A percentile compares a stretch with the other conserved stretches of the same genome.
Conservation (phyloP, 805 yeast genomes). For the Lipomyces starkeyi region DNA sequence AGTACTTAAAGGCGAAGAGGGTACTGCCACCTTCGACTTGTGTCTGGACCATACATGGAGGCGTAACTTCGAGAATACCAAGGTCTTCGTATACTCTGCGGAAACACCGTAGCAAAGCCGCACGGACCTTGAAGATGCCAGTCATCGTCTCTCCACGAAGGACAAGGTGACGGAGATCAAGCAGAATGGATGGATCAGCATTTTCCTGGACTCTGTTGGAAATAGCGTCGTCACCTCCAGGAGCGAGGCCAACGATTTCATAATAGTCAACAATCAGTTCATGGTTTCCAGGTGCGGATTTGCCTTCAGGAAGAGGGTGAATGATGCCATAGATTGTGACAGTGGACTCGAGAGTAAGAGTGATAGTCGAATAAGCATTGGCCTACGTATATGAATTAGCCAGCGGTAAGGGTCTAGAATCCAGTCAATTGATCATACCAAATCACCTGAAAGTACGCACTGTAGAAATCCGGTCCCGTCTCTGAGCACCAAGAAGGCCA, state of each 20-base stretch:
- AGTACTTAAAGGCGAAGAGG: conserved; percentile 87
- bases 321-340: conserved; percentile 80
- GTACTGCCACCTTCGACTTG: conserved; percentile 99
- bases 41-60: conserved; percentile 99
- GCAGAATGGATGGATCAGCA: conserved; percentile 83
- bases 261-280: conserved; percentile 92
- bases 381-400: conserved; percentile 51
- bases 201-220: conserved; percentile 89
- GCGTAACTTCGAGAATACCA: conserved; percentile 86
- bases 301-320: conserved; percentile 89
- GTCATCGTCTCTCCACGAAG: conserved; percentile 94
- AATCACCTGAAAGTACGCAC: conserved; percentile 84
- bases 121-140: conserved; percentile 94
- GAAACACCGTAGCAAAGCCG: conserved; percentile 71
- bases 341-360: conserved; percentile 87
- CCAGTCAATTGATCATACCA: conserved; percentile 45
- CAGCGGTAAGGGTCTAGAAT: neutral
- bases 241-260: conserved; percentile 89
- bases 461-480: conserved; percentile 95
- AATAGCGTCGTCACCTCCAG: conserved; percentile 93
- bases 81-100: conserved; percentile 80
- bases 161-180: conserved; percentile 96
- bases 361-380: conserved; percentile 81
- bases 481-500: conserved; percentile 87
- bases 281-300: conserved; percentile 96